Evolutionary conservation across 2,329 filamentous ascomycete species (phyloP).

Genomic region (Alternaria longipes): DNA sequence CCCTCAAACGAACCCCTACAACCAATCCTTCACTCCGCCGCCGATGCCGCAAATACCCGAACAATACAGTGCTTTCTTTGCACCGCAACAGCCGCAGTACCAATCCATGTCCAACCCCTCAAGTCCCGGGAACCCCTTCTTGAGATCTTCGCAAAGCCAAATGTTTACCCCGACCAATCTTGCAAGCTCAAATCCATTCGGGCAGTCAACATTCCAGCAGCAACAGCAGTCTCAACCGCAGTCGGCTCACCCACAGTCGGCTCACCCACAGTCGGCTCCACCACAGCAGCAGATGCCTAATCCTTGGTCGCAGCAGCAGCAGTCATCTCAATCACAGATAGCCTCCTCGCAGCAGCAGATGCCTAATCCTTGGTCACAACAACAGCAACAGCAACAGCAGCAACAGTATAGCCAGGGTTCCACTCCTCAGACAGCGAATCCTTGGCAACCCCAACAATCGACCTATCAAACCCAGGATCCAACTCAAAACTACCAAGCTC

Average conservation of each 20-base stretch:
- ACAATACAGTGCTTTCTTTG: constrained; percentile 49
- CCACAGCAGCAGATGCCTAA: constrained; percentile 33
- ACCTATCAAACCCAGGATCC: constrained; percentile 30
- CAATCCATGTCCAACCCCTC: constrained; percentile 53
- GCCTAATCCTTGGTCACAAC: constrained; percentile 35
- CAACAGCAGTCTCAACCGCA: constrained; percentile 36
- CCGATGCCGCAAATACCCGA: constrained; percentile 53
- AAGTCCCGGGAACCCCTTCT: constrained; percentile 55
- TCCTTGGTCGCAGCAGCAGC: constrained; percentile 35
- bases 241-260: constrained; percentile 20
- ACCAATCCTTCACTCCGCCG: constrained; percentile 53
- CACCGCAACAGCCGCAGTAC: constrained; percentile 43
- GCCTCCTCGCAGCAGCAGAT: constrained; percentile 25
- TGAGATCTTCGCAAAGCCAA: constrained; percentile 55
- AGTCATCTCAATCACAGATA: constrained; percentile 24
- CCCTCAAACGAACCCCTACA: constrained; percentile 52
- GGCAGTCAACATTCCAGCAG: constrained; percentile 35
- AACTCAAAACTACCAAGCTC: constrained; percentile 23
- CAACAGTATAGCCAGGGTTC: constrained; percentile 17
- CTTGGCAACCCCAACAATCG: constrained; percentile 39
- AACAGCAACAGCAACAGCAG: constrained; percentile 20
- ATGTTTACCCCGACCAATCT: constrained; percentile 49
- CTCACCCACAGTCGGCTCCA: constrained; percentile 18
- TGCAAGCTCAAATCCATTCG: constrained; percentile 52
- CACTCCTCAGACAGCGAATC: constrained; percentile 29